These are phyloP conservation scores for Gamarada debralockiae DNA, from an alignment of 495 filamentous ascomycete species.

Conservation along the genomic window DNA sequence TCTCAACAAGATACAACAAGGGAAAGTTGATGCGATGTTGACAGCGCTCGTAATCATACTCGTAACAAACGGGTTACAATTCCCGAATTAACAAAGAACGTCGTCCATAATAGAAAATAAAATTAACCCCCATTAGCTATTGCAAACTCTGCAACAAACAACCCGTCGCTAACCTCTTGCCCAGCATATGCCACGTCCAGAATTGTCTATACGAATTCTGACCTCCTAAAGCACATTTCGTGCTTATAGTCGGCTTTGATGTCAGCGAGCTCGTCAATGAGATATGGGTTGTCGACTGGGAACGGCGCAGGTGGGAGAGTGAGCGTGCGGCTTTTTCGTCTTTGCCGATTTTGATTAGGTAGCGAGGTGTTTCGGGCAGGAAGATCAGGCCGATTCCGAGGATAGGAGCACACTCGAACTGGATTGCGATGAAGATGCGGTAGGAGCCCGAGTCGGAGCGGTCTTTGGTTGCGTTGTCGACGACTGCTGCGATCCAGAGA, in stretches of 20 bases:
- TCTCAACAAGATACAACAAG: conserved; percentile 69
- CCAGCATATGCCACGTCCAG: conserved; percentile 55
- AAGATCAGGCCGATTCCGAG: conserved; percentile 67
- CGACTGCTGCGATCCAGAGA: conserved; percentile 69
- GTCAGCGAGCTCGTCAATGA: conserved; percentile 69
- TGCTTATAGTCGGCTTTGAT: conserved; percentile 77
- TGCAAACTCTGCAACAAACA: conserved; percentile 73
- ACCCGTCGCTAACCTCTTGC: conserved; percentile 71
- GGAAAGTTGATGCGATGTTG: conserved; percentile 66
- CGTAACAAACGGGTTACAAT: conserved; percentile 59
- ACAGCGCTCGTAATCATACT: conserved; percentile 64
- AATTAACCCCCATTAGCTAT: conserved; percentile 63
- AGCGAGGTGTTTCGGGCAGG: conserved; percentile 84
- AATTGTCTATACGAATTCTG: too few species aligned
- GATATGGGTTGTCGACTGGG: conserved; percentile 52
- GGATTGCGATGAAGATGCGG: conserved; percentile 77
- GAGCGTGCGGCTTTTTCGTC: conserved; percentile 60
- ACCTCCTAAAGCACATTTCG: too few species aligned
- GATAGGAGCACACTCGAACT: conserved; percentile 77
- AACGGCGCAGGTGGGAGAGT: conserved; percentile 67
- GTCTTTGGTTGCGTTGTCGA: conserved; percentile 69
- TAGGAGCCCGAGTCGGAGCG: conserved; percentile 64
- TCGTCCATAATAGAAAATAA: conserved; percentile 72
- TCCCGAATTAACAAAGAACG: conserved; percentile 66
- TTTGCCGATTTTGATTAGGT: conserved; percentile 65